phyloP scores from a whole-genome alignment of 441 rosid genomes.

The Brassica hybrid region DNA sequence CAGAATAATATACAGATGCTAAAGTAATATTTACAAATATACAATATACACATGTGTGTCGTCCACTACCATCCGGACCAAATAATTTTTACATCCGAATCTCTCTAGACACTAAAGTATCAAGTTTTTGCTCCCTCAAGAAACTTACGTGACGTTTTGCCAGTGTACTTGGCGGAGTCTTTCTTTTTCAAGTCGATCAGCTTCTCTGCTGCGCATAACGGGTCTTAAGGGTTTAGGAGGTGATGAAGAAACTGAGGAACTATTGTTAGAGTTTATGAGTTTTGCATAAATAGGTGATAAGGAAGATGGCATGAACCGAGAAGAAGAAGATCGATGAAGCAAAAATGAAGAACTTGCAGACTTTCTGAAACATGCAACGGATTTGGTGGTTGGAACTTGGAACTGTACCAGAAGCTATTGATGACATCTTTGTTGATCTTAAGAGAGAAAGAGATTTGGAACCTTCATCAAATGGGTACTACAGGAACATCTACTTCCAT shows the following conservation, averaged over 20 bases:
- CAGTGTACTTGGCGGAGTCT: slow-evolving; percentile 26
- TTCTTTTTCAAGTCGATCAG: slow-evolving; percentile 16
- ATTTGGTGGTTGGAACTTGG: slow-evolving; percentile 30
- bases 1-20: background rate
- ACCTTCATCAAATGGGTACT: background rate
- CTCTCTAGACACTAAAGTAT: background rate
- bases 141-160: slow-evolving; percentile 83
- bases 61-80: slow-evolving; percentile 52
- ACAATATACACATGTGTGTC: slow-evolving; percentile 34
- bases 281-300: slow-evolving; percentile 22
- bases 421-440: slow-evolving; percentile 45
- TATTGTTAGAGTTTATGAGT: slow-evolving; percentile 44
- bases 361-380: slow-evolving; percentile 14
- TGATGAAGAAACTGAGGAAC: slow-evolving; percentile 35
- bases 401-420: slow-evolving; percentile 44
- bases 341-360: background rate
- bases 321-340: slow-evolving; percentile 1
- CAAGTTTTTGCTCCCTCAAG: background rate
- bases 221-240: slow-evolving; percentile 47
- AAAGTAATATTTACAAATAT: background rate
- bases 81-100: background rate
- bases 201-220: slow-evolving; percentile 51
- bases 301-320: slow-evolving; percentile 19
- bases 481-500: too few species aligned
- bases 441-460: slow-evolving; percentile 24